Percentiles rank a stretch among this genome's conserved stretches.
These are phyloP conservation scores for Solanum sitiens DNA, from an alignment of 257 asterid genomes.

Conservation along the genomic window DNA sequence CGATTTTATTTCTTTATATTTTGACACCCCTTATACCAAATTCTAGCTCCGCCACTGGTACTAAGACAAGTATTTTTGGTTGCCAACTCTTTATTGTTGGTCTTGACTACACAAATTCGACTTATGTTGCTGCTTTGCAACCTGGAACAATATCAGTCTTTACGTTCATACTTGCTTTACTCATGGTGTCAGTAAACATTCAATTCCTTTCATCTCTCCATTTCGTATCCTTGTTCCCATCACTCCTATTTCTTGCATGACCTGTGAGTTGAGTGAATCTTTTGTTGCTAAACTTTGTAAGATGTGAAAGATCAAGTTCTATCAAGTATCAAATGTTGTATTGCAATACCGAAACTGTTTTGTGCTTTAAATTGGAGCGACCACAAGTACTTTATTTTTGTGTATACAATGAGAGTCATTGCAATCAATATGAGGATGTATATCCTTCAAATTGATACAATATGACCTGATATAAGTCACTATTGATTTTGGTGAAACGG, in stretches of 20 bases:
- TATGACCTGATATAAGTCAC: too few species aligned
- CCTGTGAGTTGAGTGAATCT: neutral
- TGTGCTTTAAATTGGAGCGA: neutral
- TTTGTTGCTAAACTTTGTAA: neutral
- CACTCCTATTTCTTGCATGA: neutral
- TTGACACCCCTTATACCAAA: too few species aligned
- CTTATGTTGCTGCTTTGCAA: slow-evolving; percentile 93
- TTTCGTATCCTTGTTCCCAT: neutral
- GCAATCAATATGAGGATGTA: neutral
- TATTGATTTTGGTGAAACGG: neutral
- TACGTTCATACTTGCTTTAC: slow-evolving; percentile 72
- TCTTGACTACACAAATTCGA: slow-evolving; percentile 87
- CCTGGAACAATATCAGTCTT: slow-evolving; percentile 84
- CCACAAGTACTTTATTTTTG: neutral
- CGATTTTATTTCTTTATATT: too few species aligned
- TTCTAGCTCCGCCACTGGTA: neutral
- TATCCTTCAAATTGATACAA: neutral
- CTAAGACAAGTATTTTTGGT: slow-evolving; percentile 59
- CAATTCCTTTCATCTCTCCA: slow-evolving; percentile 2
- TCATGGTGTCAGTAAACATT: slow-evolving; percentile 67
- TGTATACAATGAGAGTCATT: neutral
- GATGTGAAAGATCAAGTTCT: neutral
- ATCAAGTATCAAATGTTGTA: neutral
- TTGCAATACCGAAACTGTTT: neutral
- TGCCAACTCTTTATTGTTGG: slow-evolving; percentile 76